Conservation (phyloP, 208 protist genomes). For the Trypanosoma avium region DNA sequence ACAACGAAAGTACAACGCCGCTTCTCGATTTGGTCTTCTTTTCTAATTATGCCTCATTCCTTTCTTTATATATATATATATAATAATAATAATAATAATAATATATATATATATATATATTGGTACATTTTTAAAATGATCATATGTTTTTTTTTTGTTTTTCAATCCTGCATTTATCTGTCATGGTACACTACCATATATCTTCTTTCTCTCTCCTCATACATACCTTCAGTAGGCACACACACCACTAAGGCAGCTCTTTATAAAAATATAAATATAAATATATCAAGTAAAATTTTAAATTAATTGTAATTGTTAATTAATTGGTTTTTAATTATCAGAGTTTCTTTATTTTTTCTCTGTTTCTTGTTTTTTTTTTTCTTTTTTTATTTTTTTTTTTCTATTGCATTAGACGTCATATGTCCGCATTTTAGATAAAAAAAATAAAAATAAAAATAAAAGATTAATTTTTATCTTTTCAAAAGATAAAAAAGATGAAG, state of each 20-base stretch:
- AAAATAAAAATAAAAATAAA: too few relatives aligned
- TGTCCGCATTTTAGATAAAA: too few relatives aligned
- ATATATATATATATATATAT: conserved; percentile 1
- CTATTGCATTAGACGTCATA: not conserved
- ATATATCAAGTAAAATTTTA: conserved; percentile 1
- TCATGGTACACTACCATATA: conserved; percentile 38
- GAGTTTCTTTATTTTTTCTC: conserved; percentile 22
- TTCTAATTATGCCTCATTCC: conserved; percentile 14
- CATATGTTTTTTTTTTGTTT: not conserved
- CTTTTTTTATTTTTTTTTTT: not conserved
- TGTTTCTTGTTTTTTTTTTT: not conserved
- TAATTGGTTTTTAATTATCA: not conserved
- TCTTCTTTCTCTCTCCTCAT: conserved; percentile 40
- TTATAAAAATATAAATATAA: conserved; percentile 20
- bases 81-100: not conserved
- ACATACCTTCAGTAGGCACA: conserved; percentile 31
- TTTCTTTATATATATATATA: conserved; percentile 5
- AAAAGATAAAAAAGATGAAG: conserved; percentile 4
- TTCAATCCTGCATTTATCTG: conserved; percentile 4
- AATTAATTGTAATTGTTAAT: too few relatives aligned
- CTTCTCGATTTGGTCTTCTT: conserved; percentile 37
- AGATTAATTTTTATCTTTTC: too few relatives aligned
- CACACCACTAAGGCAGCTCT: conserved; percentile 51
- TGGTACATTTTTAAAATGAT: not conserved
- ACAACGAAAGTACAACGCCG: conserved; percentile 1